These are phyloP conservation scores for Neurospora sp. DNA, from an alignment of 495 filamentous ascomycete species.

Conservation along the genomic window DNA sequence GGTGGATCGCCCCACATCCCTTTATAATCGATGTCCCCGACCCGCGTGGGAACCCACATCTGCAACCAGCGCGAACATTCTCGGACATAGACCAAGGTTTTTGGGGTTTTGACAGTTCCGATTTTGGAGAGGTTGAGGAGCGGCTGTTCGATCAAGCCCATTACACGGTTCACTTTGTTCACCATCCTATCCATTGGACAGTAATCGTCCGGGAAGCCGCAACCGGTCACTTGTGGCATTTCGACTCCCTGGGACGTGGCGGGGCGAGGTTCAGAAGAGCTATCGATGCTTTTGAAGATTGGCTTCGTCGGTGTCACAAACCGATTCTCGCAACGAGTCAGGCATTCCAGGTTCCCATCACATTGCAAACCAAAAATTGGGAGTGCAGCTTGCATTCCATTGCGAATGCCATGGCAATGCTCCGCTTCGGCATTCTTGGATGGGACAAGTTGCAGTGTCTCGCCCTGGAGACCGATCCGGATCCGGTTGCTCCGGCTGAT, in stretches of 20 bases:
- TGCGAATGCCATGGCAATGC: slow-evolving; percentile 9
- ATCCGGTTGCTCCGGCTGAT: neutral
- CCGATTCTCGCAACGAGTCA: neutral
- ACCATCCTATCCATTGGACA: neutral
- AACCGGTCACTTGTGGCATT: slow-evolving; percentile 1
- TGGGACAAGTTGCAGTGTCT: slow-evolving; percentile 4
- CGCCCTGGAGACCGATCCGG: neutral
- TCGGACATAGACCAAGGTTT: neutral
- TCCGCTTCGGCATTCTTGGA: slow-evolving; percentile 8
- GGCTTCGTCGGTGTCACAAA: neutral
- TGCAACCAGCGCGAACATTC: neutral
- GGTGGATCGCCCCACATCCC: slow-evolving; percentile 1
- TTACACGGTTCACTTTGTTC: slow-evolving; percentile 1
- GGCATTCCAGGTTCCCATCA: neutral
- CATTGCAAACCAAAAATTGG: neutral
- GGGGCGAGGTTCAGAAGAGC: neutral
- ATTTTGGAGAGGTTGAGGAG: neutral
- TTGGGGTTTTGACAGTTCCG: neutral
- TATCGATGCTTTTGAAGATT: neutral
- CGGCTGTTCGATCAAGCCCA: neutral
- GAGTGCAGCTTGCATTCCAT: slow-evolving; percentile 11
- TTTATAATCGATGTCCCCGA: neutral
- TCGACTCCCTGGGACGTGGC: neutral
- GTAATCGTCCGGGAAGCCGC: neutral
- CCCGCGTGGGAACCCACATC: neutral